These are phyloP conservation scores for Pouteria glomerata DNA, from an alignment of 148 eudicot species.

Conservation along the genomic window DNA sequence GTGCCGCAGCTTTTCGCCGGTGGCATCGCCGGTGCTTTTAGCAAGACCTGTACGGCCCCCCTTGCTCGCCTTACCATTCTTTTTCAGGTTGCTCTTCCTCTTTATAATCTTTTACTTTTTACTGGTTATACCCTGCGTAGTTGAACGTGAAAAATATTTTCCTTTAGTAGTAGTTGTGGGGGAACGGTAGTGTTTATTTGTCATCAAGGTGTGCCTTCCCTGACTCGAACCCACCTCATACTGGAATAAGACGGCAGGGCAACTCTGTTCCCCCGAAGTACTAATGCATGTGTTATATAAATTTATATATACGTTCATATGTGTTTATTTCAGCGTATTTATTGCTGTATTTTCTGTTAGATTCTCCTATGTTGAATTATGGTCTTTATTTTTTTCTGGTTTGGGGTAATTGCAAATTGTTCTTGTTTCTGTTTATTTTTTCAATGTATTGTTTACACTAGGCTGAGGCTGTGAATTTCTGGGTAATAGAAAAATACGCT, in stretches of 20 bases:
- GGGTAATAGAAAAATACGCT: not conserved
- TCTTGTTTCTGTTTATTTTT: not conserved
- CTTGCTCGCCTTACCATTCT: slow-evolving; percentile 88
- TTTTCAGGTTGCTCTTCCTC: slow-evolving; percentile 53
- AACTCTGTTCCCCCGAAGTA: no score
- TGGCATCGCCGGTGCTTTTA: slow-evolving; percentile 76
- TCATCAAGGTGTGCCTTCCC: no score
- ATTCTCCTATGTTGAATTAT: not conserved
- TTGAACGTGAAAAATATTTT: not conserved
- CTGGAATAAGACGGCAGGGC: no score
- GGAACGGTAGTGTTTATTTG: no score
- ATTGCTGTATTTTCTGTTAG: not conserved
- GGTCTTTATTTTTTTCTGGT: not conserved
- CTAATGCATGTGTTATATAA: no score
- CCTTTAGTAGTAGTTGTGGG: not conserved
- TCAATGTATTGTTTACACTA: not conserved
- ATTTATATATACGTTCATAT: not conserved
- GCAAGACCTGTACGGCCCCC: slow-evolving; percentile 84
- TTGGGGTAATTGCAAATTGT: not conserved
- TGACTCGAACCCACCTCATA: no score
- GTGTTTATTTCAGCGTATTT: not conserved
- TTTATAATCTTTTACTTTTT: not conserved
- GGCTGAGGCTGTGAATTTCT: not conserved
- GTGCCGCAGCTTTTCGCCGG: slow-evolving; percentile 73
- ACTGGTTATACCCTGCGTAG: not conserved